A percentile compares a stretch with the other conserved stretches of the same genome.
Evolutionary conservation across 2,329 filamentous ascomycete species (phyloP).

Genomic region (Trichoderma sp.): DNA sequence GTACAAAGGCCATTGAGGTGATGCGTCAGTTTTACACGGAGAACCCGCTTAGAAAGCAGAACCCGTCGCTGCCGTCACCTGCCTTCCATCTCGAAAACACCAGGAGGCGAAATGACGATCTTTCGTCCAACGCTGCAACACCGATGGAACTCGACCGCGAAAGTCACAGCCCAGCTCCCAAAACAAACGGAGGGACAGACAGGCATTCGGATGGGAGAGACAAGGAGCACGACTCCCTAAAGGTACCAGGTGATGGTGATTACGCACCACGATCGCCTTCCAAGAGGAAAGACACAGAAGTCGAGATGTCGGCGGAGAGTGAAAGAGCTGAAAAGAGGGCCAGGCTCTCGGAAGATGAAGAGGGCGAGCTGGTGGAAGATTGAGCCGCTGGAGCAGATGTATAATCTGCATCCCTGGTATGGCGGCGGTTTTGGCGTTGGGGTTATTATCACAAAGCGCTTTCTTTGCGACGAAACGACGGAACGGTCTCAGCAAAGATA

Average conservation of each 20-base stretch:
- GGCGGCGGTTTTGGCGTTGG: conserved; percentile 11
- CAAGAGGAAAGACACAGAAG: conserved; percentile 48
- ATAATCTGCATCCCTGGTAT: not conserved
- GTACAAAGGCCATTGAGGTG: conserved; percentile 71
- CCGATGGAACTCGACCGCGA: conserved; percentile 50
- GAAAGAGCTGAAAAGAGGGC: conserved; percentile 47
- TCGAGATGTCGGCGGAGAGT: conserved; percentile 36
- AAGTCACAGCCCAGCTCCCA: conserved; percentile 51
- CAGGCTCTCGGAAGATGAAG: conserved; percentile 51
- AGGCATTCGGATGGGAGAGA: conserved; percentile 35
- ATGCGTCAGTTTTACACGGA: conserved; percentile 70
- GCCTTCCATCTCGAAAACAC: conserved; percentile 59
- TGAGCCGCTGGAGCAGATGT: conserved; percentile 22
- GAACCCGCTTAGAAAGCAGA: conserved; percentile 62
- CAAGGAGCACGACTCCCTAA: conserved; percentile 35
- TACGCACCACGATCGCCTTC: conserved; percentile 40
- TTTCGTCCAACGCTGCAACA: conserved; percentile 53
- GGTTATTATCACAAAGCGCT: not conserved
- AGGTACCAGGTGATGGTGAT: conserved; percentile 37
- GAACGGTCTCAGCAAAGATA: conserved; percentile 8
- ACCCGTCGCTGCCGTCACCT: conserved; percentile 55
- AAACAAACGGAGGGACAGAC: conserved; percentile 44
- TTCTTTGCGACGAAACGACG: not conserved
- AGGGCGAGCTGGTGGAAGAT: conserved; percentile 49
- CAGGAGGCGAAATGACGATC: conserved; percentile 50